Base-by-base conservation (phyloP, 1,139 yeast genomes). In the Zygoascus hellenicus region DNA sequence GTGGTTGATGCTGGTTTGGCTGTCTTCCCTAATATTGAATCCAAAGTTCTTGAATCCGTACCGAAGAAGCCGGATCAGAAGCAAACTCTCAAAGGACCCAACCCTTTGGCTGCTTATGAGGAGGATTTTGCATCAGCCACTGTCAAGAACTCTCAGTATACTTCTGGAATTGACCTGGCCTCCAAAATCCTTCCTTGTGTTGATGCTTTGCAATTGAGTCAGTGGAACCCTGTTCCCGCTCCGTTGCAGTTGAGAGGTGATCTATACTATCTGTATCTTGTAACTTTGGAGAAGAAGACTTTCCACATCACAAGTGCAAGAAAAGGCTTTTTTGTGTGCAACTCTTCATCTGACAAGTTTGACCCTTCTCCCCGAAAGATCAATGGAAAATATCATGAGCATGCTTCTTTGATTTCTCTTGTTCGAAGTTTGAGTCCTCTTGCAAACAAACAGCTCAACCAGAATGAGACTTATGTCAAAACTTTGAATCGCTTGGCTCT, bases 201-300 rank as follows among this genome's bases (percentile, higher is more conserved):
- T 51, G 76, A 73, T 54, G 73, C 82, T 0, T 68, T 84, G 46
- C 69, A 74, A 47, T 63, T 88, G 43, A 85, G 96, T n/a, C 79
- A 80, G 49, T 90, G 96, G 94, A 82, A 87, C 54, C 94, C 95
- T 10, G 88, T 83, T 15, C 89, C 95, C n/a, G 71, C 80, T 5
- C 70, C 75, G 42, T 65, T 69, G 28, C 66, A 66, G 54, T 81
- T 76, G 61, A 77, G 75, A 61, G 98, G 97, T 26, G 96, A 90
- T 61, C 72, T 90, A 59, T 71, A 84, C 51, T 92, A 92, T 65
- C 71, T 92, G 58, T 78, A 78, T 47, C 73, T 80, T 43, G 83
- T 78, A 59, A 86, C 97, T 36, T 71, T 85, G 55, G 97, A 92
- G 66, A 84, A 84, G 56, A 95, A 87, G 61, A 76, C 77, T 17